Evolutionary conservation across 2,329 filamentous ascomycete species (phyloP).

Genomic region (Diaporthe amygdali): DNA sequence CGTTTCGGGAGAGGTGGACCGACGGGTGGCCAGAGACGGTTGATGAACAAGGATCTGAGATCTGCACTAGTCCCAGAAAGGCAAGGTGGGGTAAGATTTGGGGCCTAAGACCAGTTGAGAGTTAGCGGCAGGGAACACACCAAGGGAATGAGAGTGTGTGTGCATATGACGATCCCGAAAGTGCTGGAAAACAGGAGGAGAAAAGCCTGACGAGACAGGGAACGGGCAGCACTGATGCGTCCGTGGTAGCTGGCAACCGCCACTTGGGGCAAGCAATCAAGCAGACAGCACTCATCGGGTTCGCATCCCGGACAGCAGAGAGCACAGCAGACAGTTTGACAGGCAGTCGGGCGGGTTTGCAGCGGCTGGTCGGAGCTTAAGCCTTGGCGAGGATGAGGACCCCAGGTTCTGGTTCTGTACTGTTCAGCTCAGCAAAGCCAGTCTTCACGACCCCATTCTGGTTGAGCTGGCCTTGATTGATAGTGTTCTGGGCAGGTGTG

Average conservation of each 20-base stretch:
- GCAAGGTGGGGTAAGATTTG: neutral
- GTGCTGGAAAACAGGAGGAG: constrained; percentile 8
- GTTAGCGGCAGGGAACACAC: constrained; percentile 19
- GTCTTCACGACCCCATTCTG: neutral
- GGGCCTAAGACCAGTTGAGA: constrained; percentile 18
- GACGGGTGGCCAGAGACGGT: neutral
- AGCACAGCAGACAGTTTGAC: constrained; percentile 2
- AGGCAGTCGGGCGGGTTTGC: neutral
- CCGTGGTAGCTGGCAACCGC: neutral
- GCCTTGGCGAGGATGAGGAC: neutral
- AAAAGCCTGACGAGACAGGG: neutral
- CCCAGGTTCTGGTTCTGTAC: neutral
- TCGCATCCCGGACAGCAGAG: neutral
- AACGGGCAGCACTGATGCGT: neutral
- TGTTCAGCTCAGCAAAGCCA: neutral
- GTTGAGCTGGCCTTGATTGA: neutral
- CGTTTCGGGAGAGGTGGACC: neutral
- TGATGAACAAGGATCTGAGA: neutral
- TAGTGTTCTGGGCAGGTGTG: neutral
- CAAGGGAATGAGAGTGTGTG: neutral
- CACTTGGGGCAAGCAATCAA: neutral
- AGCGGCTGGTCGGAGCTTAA: neutral
- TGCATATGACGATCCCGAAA: neutral
- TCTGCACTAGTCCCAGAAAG: constrained; percentile 4
- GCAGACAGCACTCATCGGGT: neutral